These are phyloP conservation scores for Leptomonas pyrrhocoris DNA, from an alignment of 208 protist genomes.

Conservation along the genomic window DNA sequence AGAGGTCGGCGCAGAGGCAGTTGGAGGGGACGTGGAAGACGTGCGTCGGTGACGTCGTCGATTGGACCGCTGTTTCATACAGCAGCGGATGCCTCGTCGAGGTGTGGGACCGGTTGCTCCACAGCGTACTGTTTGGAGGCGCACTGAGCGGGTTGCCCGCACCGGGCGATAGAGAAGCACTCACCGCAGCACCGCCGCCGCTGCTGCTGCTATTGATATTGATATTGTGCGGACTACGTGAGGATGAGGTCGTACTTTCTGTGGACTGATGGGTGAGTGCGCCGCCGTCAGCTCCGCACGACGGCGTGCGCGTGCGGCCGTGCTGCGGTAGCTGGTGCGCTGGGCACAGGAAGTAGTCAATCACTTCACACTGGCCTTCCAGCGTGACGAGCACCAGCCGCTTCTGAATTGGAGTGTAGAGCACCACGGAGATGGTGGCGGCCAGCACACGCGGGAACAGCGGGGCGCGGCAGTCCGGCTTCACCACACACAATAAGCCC, in stretches of 20 bases:
- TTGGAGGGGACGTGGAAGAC: constrained; percentile 85
- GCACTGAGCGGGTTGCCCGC: not conserved
- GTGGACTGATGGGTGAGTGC: not conserved
- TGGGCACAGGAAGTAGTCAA: constrained; percentile 63
- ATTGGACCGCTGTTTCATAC: constrained; percentile 5
- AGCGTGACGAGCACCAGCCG: constrained; percentile 83
- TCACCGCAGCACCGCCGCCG: not conserved
- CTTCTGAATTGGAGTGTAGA: constrained; percentile 53
- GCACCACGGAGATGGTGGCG: constrained; percentile 85
- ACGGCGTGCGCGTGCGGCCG: not conserved
- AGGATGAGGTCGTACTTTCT: constrained; percentile 14
- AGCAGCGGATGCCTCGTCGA: constrained; percentile 5
- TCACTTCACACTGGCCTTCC: constrained; percentile 87
- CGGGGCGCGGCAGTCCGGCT: constrained; percentile 65
- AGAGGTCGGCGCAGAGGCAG: constrained; percentile 75
- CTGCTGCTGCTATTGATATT: not conserved
- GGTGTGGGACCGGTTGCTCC: constrained; percentile 18
- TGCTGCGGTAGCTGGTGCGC: not conserved
- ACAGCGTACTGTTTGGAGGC: not conserved
- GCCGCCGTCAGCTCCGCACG: not conserved
- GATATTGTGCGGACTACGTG: not conserved
- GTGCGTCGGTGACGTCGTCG: constrained; percentile 12
- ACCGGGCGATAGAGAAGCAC: not conserved
- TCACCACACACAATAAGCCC: constrained; percentile 76
- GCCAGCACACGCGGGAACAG: constrained; percentile 63